Evolutionary conservation across 2,329 filamentous ascomycete species (phyloP), one percentile per base, ranked within the genome.

Genomic region (Fonsecaea monophora): DNA sequence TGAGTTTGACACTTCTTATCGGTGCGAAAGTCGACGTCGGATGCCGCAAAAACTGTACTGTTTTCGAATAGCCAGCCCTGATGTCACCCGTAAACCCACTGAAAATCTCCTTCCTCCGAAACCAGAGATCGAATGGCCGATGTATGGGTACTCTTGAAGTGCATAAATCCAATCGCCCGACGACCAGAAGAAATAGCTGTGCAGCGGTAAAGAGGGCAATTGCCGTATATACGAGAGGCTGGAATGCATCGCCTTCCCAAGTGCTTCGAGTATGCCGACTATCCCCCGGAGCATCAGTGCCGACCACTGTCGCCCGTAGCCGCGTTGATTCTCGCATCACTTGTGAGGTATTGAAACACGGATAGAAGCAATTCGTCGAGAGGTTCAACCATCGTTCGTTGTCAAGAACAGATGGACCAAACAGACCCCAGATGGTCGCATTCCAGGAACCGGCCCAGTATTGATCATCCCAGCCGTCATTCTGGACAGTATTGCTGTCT

Each of bases 281-380:
- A 1, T 61, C 32, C 1, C 68, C 21, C 10, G 66, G 61, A 0
- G 64, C 71, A 30, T 60, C 63, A 1, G 53, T 56, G 1, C 60
- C 48, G 12, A 65, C 61, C 1, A 70, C 64, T 42, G 63, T 58
- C 3, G 72, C 72, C 32, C 73, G 58, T 12, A 77, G 65, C 0
- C 69, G 66, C 2, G 62, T 64, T 21, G 62, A 45, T 40, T 75
- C 67, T 10, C 75, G 73, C 9, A 77, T 65, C 9, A 74, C 66
- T 45, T 77, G 75, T 2, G 63, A 54, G 8, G 60, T 67, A 25
- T 56, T 64, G 65, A 77, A 77, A 50, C 75, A 77, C 2, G 76
- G 75, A n/a, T 77, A 75, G 57, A 69, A 76, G 65, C 76, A 77
- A 8, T 75, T 68, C n/a, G 74, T 71, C 12, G 71, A 70, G 0